Percentiles rank a stretch among this genome's conserved stretches.
Evolutionary conservation across 768 basidiomycete species (phyloP).

Genomic region (Auriscalpium vulgare): DNA sequence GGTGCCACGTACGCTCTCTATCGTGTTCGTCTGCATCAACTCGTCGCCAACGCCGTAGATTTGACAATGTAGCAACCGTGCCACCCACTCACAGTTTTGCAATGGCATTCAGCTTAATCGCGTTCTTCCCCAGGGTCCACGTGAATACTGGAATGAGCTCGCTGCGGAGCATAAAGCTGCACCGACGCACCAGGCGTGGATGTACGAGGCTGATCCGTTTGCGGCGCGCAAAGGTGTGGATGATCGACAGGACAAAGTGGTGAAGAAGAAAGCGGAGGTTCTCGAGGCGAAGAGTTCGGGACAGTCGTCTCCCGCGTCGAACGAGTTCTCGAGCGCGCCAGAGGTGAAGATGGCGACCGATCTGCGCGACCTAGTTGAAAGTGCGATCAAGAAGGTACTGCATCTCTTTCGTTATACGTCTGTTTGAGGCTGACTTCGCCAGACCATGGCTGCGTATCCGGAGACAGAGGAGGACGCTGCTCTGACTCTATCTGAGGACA

Average conservation of each 20-base stretch:
- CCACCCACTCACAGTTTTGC: slow-evolving; percentile 45
- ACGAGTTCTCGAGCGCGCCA: slow-evolving; percentile 40
- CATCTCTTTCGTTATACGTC: not conserved
- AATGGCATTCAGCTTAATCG: slow-evolving; percentile 67
- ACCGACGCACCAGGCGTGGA: slow-evolving; percentile 72
- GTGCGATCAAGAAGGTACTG: slow-evolving; percentile 65
- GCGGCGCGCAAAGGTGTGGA: slow-evolving; percentile 60
- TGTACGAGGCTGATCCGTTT: slow-evolving; percentile 86
- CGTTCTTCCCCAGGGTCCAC: slow-evolving; percentile 74
- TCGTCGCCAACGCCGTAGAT: no score
- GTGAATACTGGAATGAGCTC: slow-evolving; percentile 82
- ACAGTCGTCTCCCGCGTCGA: slow-evolving; percentile 17
- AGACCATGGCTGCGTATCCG: slow-evolving; percentile 49
- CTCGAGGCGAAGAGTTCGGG: slow-evolving; percentile 11
- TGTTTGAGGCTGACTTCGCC: slow-evolving; percentile 5
- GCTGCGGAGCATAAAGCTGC: slow-evolving; percentile 59
- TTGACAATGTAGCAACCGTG: slow-evolving; percentile 15
- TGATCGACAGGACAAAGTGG: slow-evolving; percentile 52
- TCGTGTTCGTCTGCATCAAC: slow-evolving; percentile 48
- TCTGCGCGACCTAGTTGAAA: slow-evolving; percentile 76
- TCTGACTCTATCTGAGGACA: slow-evolving; percentile 34
- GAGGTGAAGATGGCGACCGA: slow-evolving; percentile 80
- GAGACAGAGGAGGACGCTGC: slow-evolving; percentile 32
- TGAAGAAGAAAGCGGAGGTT: slow-evolving; percentile 34
- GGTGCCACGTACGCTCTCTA: slow-evolving; percentile 84